A percentile compares a stretch with the other conserved stretches of the same genome.
phyloP scores from a whole-genome alignment of 2,329 filamentous ascomycete species.

The Coniosporium tulheliwenetii region DNA sequence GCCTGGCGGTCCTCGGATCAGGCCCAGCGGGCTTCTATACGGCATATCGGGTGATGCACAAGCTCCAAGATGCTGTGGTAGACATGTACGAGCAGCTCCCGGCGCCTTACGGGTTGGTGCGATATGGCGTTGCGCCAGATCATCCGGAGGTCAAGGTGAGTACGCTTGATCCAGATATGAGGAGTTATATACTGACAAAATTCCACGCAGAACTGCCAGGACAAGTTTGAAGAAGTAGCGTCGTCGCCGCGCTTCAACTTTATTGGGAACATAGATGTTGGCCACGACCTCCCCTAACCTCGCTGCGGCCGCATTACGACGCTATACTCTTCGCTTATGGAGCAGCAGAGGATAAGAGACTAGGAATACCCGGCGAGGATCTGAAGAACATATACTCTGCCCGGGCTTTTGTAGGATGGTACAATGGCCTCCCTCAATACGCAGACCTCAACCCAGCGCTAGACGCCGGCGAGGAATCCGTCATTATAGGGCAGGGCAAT shows the following conservation, averaged over 20 bases:
- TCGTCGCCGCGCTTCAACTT: conserved; percentile 73
- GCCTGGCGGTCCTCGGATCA: conserved; percentile 79
- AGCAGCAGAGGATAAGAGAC: conserved; percentile 63
- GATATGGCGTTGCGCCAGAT: conserved; percentile 94
- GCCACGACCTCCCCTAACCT: conserved; percentile 50
- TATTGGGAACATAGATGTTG: conserved; percentile 75
- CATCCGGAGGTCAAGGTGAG: conserved; percentile 93
- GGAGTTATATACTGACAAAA: neutral
- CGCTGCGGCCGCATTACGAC: conserved; percentile 71
- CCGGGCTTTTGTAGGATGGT: conserved; percentile 92
- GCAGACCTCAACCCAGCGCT: conserved; percentile 58
- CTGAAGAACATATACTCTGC: conserved; percentile 71
- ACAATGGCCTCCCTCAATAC: conserved; percentile 85
- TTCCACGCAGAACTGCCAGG: conserved; percentile 64
- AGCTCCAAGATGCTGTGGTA: conserved; percentile 53
- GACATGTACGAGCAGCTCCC: conserved; percentile 97
- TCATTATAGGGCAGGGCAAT: conserved; percentile 89
- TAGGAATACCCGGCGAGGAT: conserved; percentile 69
- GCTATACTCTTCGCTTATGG: conserved; percentile 88
- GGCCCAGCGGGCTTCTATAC: conserved; percentile 95
- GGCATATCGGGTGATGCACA: conserved; percentile 68
- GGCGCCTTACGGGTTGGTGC: conserved; percentile 80
- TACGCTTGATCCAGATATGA: neutral
- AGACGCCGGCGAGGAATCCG: conserved; percentile 59
- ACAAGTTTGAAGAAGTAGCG: conserved; percentile 83